Conservation (phyloP, 192 early-diverging fungal species). For the Cladochytrium replicatum region DNA sequence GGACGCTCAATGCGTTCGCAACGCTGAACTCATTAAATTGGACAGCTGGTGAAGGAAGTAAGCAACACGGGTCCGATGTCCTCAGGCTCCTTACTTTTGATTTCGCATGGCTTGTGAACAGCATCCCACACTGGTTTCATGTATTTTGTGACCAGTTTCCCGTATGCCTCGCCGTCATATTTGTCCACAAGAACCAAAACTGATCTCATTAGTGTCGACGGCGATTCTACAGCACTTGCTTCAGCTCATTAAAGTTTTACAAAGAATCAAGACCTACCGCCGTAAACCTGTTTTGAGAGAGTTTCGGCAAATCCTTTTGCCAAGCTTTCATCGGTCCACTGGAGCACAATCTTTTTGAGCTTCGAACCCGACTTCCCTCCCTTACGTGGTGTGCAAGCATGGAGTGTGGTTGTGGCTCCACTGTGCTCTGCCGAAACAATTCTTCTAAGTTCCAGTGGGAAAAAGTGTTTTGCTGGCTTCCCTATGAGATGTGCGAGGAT, state of each 20-base stretch:
- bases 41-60: conserved; percentile 13
- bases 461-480: conserved; percentile 30
- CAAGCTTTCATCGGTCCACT: conserved; percentile 12
- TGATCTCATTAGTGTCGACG: too few species aligned
- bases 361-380: conserved; percentile 32
- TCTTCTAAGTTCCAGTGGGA: conserved; percentile 25
- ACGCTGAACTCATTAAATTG: conserved; percentile 46
- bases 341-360: conserved; percentile 29
- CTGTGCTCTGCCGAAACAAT: conserved; percentile 19
- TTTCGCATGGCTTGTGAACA: conserved; percentile 17
- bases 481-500: conserved; percentile 5
- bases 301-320: conserved; percentile 22
- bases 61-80: neutral
- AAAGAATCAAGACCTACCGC: conserved; percentile 21
- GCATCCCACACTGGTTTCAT: conserved; percentile 38
- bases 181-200: conserved; percentile 39
- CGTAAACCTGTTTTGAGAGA: conserved; percentile 27
- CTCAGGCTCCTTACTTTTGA: conserved; percentile 23
- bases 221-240: neutral
- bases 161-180: conserved; percentile 29
- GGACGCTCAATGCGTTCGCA: conserved; percentile 23
- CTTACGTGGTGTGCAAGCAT: conserved; percentile 27
- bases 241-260: neutral
- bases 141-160: conserved; percentile 38
- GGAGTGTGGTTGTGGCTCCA: conserved; percentile 16